These are phyloP conservation scores for Tillandsia fasciculata DNA, from an alignment of 176 grass and related monocot species.

Conservation along the genomic window DNA sequence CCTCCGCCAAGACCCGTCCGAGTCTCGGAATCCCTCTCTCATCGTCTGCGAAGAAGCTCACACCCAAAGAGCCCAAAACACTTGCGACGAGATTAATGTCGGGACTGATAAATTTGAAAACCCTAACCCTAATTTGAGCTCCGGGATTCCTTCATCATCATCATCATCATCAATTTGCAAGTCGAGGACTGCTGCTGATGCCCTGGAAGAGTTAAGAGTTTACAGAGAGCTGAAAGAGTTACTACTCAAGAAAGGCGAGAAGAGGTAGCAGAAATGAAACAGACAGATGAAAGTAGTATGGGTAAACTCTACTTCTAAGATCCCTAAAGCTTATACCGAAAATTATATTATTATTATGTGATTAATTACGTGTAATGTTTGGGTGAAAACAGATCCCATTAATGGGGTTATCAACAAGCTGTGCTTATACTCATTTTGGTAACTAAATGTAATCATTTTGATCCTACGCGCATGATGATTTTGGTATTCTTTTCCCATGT, in stretches of 20 bases:
- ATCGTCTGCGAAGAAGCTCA: slow-evolving; percentile 21
- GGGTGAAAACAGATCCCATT: too few relatives aligned
- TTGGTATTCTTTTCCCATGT: too few relatives aligned
- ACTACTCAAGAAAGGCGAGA: slow-evolving; percentile 24
- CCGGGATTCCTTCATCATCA: slow-evolving; percentile 5
- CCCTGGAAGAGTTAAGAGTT: slow-evolving; percentile 56
- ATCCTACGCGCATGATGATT: too few relatives aligned
- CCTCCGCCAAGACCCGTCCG: slow-evolving; percentile 29
- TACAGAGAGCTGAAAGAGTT: slow-evolving; percentile 45
- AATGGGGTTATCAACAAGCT: too few relatives aligned
- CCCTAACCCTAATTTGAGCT: slow-evolving; percentile 10
- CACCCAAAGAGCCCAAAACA: slow-evolving; percentile 12
- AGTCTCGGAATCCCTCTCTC: slow-evolving; percentile 14
- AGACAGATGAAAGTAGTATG: too few relatives aligned
- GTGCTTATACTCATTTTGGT: too few relatives aligned
- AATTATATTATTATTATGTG: too few relatives aligned
- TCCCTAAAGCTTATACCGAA: too few relatives aligned
- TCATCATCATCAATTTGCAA: neutral
- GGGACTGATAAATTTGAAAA: slow-evolving; percentile 30
- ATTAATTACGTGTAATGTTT: too few relatives aligned
- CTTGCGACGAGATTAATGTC: slow-evolving; percentile 5
- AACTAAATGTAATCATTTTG: too few relatives aligned
- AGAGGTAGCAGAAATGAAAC: too few relatives aligned
- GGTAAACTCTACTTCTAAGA: too few relatives aligned
- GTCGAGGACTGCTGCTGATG: slow-evolving; percentile 42